Base-by-base conservation (phyloP, 1,284 basidiomycete genomes). In the Exobasidium cylindrosporum region DNA sequence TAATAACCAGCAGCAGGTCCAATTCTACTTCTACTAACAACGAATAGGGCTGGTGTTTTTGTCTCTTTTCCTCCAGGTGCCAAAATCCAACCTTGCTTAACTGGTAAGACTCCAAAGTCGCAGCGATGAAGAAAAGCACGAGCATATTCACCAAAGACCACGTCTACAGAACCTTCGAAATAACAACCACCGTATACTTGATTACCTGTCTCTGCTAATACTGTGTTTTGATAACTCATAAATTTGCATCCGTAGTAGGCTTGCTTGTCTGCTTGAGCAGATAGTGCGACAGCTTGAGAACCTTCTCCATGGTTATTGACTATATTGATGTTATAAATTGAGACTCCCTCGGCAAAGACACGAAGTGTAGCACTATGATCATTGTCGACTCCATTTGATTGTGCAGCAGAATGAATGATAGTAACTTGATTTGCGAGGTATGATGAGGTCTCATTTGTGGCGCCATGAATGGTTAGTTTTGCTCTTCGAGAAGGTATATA, bases 1-100 rank as follows among this genome's bases (percentile, higher is more conserved):
- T 10, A 5, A 10, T 32, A 21, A n/a, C 53, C 53, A 13, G 17
- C 21, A 11, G 53, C 53, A 13, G 21, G 10, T 13, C 10, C 14
- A 35, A 54, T 54, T n/a, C 13, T n/a, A 26, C 53, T 5, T n/a
- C 30, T 54, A 26, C 29, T 35, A 31, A 54, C n/a, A 35, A 54
- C 24, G 35, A 5, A 29, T 13, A 4, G 11, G 4, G 53, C 14
- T n/a, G n/a, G n/a, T n/a, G 10, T n/a, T n/a, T 14, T 11, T 35
- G 21, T 4, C 10, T n/a, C 14, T 14, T 29, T 29, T 21, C 11
- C 21, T 26, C 53, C 53, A 11, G 17, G 7, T 11, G 53, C 53
- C 14, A n/a, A 21, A 26, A 54, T 35, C 29, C n/a, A 54, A 17
- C 24, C 30, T n/a, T 5, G 13, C 17, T 28, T 28, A 26, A 28